Base-by-base conservation (phyloP, 768 basidiomycete genomes). In the Neoboletus subvelutipes region DNA sequence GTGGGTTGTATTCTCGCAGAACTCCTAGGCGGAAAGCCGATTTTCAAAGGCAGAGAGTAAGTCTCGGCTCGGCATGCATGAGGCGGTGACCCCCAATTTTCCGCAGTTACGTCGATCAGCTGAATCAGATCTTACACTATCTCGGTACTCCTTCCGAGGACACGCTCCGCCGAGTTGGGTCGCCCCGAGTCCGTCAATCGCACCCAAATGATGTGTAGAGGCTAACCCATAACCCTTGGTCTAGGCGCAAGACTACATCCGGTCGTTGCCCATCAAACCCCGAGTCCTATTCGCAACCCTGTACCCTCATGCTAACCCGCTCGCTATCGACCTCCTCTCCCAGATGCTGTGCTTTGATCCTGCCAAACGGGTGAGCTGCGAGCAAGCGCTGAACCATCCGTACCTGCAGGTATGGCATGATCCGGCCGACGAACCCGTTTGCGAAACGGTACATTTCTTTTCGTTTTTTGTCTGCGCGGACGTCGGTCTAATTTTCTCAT, bases 361-460 rank as follows among this genome's bases (percentile, higher is more conserved):
- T 39, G 89, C 93, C 18, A 93, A 93, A 75, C 87, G 96, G 53
- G 95, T 98, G 72, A 92, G 91, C 57, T 98, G 96, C 72, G 93
- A 97, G 67, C 87, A 98, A 68, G 97, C 97, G 2, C 78, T 99
- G 50, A 88, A 89, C 52, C 97, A 99, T 69, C 94, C 95, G 2
- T 99, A 98, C 75, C 76, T 92, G 58, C 84, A 90, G 58, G 97
- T 98, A 12, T 99, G 97, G 97, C 95, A 98, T 69, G 97, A 98
- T 71, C 94, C 94, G 20, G 85, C 90, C 11, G 95, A 98, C 69
- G 95, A 97, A 72, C 95, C 95, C 0, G 64, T 83, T 37, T 97
- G 94, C 71, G 85, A 91, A 37, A 72, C 81, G 48, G 94, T 93
- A 63, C 65, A 79, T 74, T 50, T 52, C 4, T 46, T 15, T 8